Evolutionary conservation across 2,329 filamentous ascomycete species (phyloP).

Genomic region (Colletotrichum godetiae): DNA sequence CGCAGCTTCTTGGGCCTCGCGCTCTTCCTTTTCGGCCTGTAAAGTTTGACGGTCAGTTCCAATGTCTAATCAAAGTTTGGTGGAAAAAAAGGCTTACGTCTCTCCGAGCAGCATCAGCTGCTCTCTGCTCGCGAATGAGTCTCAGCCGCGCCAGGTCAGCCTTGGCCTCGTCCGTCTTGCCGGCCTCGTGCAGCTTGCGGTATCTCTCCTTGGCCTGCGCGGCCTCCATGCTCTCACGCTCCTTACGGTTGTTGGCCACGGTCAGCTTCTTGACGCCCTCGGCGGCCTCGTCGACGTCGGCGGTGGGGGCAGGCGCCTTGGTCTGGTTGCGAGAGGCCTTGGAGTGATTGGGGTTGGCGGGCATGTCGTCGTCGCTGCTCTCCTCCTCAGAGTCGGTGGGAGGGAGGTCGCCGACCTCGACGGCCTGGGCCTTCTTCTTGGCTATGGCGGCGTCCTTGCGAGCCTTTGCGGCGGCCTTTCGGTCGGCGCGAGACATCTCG

Average conservation of each 20-base stretch:
- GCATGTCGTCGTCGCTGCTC: slow-evolving; percentile 72
- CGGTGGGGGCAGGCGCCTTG: slow-evolving; percentile 51
- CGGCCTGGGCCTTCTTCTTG: slow-evolving; percentile 74
- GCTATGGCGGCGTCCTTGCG: slow-evolving; percentile 91
- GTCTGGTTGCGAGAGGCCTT: slow-evolving; percentile 75
- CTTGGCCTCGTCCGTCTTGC: slow-evolving; percentile 96
- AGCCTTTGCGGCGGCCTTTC: slow-evolving; percentile 87
- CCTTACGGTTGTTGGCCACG: slow-evolving; percentile 60
- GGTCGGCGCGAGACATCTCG: slow-evolving; percentile 81
- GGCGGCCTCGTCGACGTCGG: slow-evolving; percentile 60
- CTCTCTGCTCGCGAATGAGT: slow-evolving; percentile 86
- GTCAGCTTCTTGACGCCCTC: slow-evolving; percentile 67
- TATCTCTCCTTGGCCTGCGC: slow-evolving; percentile 91
- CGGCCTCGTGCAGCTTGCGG: slow-evolving; percentile 89
- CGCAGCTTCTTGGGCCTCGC: slow-evolving; percentile 61
- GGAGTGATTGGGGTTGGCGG: slow-evolving; percentile 92
- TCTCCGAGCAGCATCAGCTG: slow-evolving; percentile 84
- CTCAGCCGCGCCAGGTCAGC: slow-evolving; percentile 86
- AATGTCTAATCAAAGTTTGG: background rate
- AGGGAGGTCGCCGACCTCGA: slow-evolving; percentile 88
- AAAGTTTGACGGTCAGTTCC: background rate
- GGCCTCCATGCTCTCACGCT: slow-evolving; percentile 83
- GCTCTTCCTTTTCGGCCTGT: slow-evolving; percentile 70
- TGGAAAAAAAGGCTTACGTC: slow-evolving; percentile 65
- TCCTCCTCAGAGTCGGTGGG: slow-evolving; percentile 75